phyloP scores from a whole-genome alignment of 345 rosid genomes.

The Pugionium cornutum region DNA sequence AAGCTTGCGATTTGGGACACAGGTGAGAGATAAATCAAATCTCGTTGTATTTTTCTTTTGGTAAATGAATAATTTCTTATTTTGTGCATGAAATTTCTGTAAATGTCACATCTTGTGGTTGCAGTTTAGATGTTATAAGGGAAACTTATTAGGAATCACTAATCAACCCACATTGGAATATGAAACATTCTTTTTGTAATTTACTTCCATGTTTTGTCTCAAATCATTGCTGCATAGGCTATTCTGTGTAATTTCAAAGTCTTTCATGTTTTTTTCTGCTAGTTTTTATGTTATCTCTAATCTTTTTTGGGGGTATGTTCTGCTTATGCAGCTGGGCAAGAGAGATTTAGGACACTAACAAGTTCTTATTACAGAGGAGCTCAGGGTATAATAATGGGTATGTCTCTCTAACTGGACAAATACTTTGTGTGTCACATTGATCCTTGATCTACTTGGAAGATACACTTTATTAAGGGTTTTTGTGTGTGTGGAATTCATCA shows the following conservation, averaged over 20 bases:
- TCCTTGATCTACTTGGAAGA: neutral
- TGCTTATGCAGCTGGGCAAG: slow-evolving; percentile 88
- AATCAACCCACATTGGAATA: neutral
- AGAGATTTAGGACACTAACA: slow-evolving; percentile 89
- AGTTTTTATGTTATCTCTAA: neutral
- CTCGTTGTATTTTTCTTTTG: neutral
- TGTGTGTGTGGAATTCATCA: neutral
- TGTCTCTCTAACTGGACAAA: slow-evolving; percentile 6
- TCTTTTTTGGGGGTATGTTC: neutral
- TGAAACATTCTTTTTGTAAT: no score
- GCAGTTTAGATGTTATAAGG: neutral
- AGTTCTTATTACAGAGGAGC: slow-evolving; percentile 98
- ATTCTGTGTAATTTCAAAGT: no score
- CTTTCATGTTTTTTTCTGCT: neutral
- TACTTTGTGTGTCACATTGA: neutral
- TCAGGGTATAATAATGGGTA: slow-evolving; percentile 95
- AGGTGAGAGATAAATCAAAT: slow-evolving; percentile 45
- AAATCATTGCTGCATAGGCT: no score
- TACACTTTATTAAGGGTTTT: neutral
- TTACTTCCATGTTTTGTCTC: no score
- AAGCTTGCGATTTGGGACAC: slow-evolving; percentile 99
- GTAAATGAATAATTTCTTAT: neutral
- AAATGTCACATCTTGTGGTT: slow-evolving; percentile 5
- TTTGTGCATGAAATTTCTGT: neutral
- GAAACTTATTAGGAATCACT: neutral